Percentiles rank a stretch among this genome's conserved stretches.
Conservation (phyloP, 2,329 filamentous ascomycete genomes). For the Fusarium sp. region DNA sequence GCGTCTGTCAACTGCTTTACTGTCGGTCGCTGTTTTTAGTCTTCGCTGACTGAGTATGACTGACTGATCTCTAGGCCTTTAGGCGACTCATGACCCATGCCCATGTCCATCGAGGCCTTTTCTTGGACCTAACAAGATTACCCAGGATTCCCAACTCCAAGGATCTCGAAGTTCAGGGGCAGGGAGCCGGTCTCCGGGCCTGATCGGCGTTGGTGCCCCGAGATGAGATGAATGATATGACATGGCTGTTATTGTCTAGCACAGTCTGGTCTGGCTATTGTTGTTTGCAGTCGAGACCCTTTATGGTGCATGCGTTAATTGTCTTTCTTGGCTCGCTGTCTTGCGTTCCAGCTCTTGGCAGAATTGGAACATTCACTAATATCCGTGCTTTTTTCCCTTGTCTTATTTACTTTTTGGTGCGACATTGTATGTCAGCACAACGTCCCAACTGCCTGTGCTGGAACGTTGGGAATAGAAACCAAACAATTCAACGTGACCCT, state of each 20-base stretch:
- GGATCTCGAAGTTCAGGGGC: conserved; percentile 22
- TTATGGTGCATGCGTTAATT: conserved; percentile 2
- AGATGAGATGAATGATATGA: conserved; percentile 28
- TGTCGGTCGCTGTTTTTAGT: neutral
- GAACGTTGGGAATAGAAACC: conserved; percentile 7
- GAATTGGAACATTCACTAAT: neutral
- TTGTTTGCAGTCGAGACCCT: conserved; percentile 19
- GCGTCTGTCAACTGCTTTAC: conserved; percentile 11
- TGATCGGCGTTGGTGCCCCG: conserved; percentile 29
- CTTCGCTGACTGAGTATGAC: conserved; percentile 9
- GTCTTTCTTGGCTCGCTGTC: conserved; percentile 12
- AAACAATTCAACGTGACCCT: conserved; percentile 4
- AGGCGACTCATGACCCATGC: conserved; percentile 32
- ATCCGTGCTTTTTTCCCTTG: neutral
- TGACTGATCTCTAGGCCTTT: conserved; percentile 20
- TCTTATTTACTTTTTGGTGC: conserved; percentile 10
- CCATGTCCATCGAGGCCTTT: conserved; percentile 18
- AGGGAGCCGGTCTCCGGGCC: conserved; percentile 19
- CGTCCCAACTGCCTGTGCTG: conserved; percentile 1
- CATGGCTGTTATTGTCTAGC: conserved; percentile 12
- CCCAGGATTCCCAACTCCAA: conserved; percentile 24
- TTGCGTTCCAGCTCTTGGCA: conserved; percentile 28
- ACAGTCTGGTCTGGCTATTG: neutral
- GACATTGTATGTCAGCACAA: conserved; percentile 15
- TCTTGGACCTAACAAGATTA: conserved; percentile 22